phyloP scores from a whole-genome alignment of 2,329 filamentous ascomycete species.

The Xylaria sp. region DNA sequence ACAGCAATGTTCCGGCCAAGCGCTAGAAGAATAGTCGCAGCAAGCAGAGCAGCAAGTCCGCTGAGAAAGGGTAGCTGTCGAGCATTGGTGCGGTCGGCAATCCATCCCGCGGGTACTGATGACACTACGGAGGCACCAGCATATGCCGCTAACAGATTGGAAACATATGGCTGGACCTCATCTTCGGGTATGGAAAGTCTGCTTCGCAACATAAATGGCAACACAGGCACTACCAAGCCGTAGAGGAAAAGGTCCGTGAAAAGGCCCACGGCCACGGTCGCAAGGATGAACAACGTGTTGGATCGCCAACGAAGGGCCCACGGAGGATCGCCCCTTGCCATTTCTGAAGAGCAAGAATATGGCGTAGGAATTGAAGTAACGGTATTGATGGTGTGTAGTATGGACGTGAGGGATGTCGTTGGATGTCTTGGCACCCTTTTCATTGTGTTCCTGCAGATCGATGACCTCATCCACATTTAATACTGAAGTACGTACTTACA shows the following conservation, averaged over 20 bases:
- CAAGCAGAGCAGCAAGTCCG: slow-evolving; percentile 63
- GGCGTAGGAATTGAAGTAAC: neutral
- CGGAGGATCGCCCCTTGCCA: slow-evolving; percentile 35
- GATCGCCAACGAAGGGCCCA: slow-evolving; percentile 60
- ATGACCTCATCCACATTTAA: slow-evolving; percentile 12
- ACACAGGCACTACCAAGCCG: slow-evolving; percentile 66
- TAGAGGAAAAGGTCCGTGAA: slow-evolving; percentile 71
- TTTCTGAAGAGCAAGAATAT: neutral
- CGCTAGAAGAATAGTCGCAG: slow-evolving; percentile 66
- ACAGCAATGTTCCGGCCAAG: slow-evolving; percentile 60
- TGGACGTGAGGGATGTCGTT: neutral
- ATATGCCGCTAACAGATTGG: slow-evolving; percentile 64
- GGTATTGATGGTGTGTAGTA: neutral
- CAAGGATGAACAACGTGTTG: slow-evolving; percentile 67
- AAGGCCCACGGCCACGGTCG: slow-evolving; percentile 65
- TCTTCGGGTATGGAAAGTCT: slow-evolving; percentile 60
- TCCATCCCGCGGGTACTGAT: slow-evolving; percentile 62
- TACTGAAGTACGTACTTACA: neutral
- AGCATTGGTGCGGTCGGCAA: slow-evolving; percentile 64
- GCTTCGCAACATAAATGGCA: slow-evolving; percentile 67
- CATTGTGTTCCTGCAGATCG: slow-evolving; percentile 21
- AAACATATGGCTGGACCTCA: slow-evolving; percentile 64
- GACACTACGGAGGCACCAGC: slow-evolving; percentile 64
- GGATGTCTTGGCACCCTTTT: neutral
- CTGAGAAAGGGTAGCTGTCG: slow-evolving; percentile 68